Base-by-base conservation (phyloP, 2,329 filamentous ascomycete genomes). In the Fusarium haematococcum region DNA sequence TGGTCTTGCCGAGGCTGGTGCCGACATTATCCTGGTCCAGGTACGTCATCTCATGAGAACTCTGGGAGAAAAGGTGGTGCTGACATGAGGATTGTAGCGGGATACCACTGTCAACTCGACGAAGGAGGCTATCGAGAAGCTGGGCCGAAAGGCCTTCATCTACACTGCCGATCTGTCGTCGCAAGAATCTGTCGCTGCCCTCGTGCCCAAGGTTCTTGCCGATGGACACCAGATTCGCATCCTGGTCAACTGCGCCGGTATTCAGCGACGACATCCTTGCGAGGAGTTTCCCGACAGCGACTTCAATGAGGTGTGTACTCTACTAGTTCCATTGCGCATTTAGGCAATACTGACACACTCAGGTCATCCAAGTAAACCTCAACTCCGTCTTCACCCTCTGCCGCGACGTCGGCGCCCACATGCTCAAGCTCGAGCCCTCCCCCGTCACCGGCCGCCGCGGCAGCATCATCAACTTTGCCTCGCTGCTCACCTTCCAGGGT, bases 311-410 rank as follows among this genome's bases (percentile, higher is more conserved):
- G 90, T 90, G 67, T 37, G 67, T 43, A 41, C 20, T 18, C 30
- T 27, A 7, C 1, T 2, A 27, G 9, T 33, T 4, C 33, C 16
- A 14, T 25, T 39, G 10, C 20, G 16, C 37, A 11, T 32, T 1
- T 41, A 27, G 52, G 23, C 5, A 8, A 16, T 45, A 16, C 54
- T 69, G 57, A 79, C 63, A 32, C 18, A 14, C 14, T 4, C 23
- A 88, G 88, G 93, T 98, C 33, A 86, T 98, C 48, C 94, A 97
- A 86, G 93, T 97, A 59, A 98, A 98, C 84, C 90, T 97, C 54
- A 93, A 89, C 79, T 88, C 93, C 50, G 94, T 97, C 63, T 98
- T 97, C 84, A 90, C 91, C 1, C 87, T 97, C 65, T 90, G 91
- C 83, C 91, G 94, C 69, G 94, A 95, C 81, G 88, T 94, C 18